Percentiles rank a stretch among this genome's conserved stretches.
Conservation (phyloP, 257 asterid genomes). For the Solanum habrochaites region DNA sequence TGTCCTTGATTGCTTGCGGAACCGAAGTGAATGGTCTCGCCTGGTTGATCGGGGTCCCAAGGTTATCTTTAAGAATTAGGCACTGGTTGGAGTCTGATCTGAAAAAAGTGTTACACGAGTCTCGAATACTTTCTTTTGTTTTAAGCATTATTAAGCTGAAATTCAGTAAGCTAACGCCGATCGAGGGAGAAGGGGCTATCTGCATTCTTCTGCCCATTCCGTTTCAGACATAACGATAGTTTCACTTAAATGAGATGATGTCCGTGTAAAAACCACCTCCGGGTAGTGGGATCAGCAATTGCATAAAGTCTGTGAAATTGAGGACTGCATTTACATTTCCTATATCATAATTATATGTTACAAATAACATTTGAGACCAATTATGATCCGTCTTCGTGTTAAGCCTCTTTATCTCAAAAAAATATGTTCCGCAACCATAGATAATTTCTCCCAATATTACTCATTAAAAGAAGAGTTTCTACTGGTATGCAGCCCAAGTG, state of each 20-base stretch:
- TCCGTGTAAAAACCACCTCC: not conserved
- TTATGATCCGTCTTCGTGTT: not conserved
- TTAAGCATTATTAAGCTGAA: not conserved
- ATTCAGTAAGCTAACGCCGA: not conserved
- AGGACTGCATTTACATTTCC: not conserved
- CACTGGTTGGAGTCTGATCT: not conserved
- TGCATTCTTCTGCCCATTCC: not conserved
- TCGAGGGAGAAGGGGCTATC: not conserved
- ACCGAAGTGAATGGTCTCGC: constrained; percentile 94
- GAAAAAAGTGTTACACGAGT: not conserved
- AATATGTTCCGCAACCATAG: not conserved
- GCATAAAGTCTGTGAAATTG: not conserved
- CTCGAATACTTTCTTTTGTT: not conserved
- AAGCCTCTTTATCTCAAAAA: not conserved
- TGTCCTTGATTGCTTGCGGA: constrained; percentile 92
- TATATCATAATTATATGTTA: not conserved
- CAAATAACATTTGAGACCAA: not conserved
- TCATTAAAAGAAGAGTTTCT: not conserved
- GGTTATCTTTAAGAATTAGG: constrained; percentile 28
- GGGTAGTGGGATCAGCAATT: not conserved
- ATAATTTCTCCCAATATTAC: not conserved
- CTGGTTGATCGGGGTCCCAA: constrained; percentile 97
- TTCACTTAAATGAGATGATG: not conserved
- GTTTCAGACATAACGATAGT: not conserved
- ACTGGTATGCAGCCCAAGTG: not conserved